These are phyloP conservation scores for Phytophthora meadii DNA, from an alignment of 352 stramenopile species.

Conservation along the genomic window DNA sequence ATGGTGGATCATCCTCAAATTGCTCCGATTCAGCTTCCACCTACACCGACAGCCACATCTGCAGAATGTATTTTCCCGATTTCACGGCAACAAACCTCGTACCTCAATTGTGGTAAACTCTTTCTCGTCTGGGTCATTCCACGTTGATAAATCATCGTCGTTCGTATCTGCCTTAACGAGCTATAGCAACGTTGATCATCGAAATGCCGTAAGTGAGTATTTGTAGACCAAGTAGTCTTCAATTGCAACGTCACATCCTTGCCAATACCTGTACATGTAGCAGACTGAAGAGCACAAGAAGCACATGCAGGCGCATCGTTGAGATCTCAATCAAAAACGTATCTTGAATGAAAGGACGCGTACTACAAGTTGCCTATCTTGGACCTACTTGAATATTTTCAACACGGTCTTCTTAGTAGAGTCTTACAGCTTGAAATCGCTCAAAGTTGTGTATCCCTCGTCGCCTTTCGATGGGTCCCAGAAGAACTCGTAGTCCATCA, in stretches of 20 bases:
- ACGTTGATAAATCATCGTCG: conserved; percentile 1
- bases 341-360: conserved; percentile 12
- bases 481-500: conserved; percentile 34
- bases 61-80: not conserved
- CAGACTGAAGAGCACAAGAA: not conserved
- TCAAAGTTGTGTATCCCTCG: conserved; percentile 30
- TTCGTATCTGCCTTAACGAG: not conserved
- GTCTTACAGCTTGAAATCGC: conserved; percentile 9
- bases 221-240: no score
- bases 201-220: not conserved
- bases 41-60: not conserved
- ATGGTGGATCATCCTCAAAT: not conserved
- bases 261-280: conserved; percentile 20
- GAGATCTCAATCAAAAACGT: conserved; percentile 12
- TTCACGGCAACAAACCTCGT: not conserved
- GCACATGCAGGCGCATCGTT: conserved; percentile 5
- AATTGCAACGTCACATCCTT: not conserved
- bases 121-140: not conserved
- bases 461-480: conserved; percentile 31
- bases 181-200: not conserved
- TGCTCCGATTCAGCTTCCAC: conserved; percentile 3
- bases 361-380: no score
- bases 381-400: no score
- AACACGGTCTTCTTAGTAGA: no score
- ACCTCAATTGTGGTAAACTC: not conserved